Evolutionary conservation across 257 asterid species (phyloP).

Genomic region (Orobanche coerulescens): DNA sequence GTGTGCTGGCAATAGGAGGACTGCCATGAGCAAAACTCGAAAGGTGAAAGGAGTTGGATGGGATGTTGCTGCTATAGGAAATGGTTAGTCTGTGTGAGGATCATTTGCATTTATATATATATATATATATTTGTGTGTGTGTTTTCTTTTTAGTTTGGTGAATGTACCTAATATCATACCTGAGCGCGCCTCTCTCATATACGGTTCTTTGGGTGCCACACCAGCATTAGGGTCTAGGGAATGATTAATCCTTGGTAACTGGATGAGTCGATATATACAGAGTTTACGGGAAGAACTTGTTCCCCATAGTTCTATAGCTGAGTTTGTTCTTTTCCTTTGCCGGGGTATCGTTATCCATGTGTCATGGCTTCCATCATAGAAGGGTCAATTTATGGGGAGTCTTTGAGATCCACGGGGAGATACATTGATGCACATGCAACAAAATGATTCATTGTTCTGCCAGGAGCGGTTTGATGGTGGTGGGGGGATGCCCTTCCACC

Average conservation of each 20-base stretch:
- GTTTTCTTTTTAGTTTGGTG: neutral
- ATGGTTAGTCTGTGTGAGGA: conserved; percentile 47
- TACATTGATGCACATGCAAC: neutral
- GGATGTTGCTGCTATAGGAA: conserved; percentile 88
- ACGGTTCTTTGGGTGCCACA: neutral
- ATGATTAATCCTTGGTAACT: neutral
- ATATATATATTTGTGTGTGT: too few relatives aligned
- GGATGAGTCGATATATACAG: neutral
- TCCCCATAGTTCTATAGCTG: neutral
- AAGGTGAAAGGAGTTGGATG: conserved; percentile 95
- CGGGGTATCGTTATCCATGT: neutral
- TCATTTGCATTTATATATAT: neutral
- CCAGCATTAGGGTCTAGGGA: conserved; percentile 2
- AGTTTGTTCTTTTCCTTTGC: neutral
- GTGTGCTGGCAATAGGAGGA: conserved; percentile 99
- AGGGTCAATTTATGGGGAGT: neutral
- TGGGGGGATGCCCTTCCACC: too few relatives aligned
- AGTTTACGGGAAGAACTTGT: neutral
- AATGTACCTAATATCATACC: neutral
- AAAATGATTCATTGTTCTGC: neutral
- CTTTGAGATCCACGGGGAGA: neutral
- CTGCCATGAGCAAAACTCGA: conserved; percentile 84
- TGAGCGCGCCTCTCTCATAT: neutral
- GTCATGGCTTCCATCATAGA: neutral
- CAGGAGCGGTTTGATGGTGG: too few relatives aligned